Conservation (phyloP, 768 basidiomycete genomes). For the Candolleomyces aberdarensis region DNA sequence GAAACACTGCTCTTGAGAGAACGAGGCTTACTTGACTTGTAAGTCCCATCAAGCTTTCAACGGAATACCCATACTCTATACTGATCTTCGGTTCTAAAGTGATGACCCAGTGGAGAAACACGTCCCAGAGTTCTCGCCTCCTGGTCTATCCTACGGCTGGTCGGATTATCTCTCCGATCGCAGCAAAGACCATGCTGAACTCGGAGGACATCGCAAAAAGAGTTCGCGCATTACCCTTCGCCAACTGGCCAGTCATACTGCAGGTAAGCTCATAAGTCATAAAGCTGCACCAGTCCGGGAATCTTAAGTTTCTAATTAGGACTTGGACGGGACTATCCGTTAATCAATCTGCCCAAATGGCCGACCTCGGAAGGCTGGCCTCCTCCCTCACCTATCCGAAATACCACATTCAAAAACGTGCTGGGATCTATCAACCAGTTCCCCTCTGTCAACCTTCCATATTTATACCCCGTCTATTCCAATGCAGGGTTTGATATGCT, state of each 20-base stretch:
- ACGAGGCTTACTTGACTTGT: conserved; percentile 35
- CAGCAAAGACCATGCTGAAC: background rate
- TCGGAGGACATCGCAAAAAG: background rate
- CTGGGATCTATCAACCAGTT: conserved; percentile 33
- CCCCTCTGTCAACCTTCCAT: conserved; percentile 42
- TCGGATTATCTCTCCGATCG: conserved; percentile 23
- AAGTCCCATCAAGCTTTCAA: background rate
- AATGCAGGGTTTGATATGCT: conserved; percentile 78
- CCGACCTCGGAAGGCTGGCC: conserved; percentile 22
- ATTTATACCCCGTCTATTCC: conserved; percentile 65
- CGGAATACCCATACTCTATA: too few species aligned
- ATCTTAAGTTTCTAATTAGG: conserved; percentile 14
- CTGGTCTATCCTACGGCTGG: conserved; percentile 30
- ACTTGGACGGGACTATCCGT: conserved; percentile 35
- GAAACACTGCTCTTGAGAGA: conserved; percentile 49
- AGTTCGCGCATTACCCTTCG: conserved; percentile 34
- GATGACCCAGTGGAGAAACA: conserved; percentile 50
- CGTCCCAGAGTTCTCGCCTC: conserved; percentile 33
- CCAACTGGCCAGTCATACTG: conserved; percentile 39
- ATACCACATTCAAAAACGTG: conserved; percentile 12
- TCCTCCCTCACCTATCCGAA: conserved; percentile 10
- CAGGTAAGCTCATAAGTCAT: conserved; percentile 18
- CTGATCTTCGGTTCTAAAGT: conserved; percentile 20
- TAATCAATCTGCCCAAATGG: conserved; percentile 34
- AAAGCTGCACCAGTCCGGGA: too few species aligned